Conservation (phyloP, 2,329 filamentous ascomycete genomes). For the Colletotrichum eleusines region DNA sequence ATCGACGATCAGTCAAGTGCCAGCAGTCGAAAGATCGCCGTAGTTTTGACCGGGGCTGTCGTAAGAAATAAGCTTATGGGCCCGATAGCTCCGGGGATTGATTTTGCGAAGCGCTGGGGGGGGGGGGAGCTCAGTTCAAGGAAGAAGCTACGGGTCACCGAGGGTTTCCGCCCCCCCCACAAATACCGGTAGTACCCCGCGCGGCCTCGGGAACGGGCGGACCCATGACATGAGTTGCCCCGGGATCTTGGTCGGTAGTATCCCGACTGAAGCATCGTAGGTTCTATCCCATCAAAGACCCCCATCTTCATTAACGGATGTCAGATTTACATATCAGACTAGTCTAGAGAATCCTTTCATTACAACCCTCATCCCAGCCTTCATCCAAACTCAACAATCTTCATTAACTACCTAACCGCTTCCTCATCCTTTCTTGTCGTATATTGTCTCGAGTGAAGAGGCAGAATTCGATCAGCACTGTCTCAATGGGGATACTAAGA, state of each 20-base stretch:
- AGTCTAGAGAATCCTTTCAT: too few relatives aligned
- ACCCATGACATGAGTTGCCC: background rate
- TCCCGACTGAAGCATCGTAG: background rate
- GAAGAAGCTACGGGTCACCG: background rate
- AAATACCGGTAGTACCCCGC: constrained; percentile 9
- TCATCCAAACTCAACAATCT: too few relatives aligned
- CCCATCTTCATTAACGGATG: too few relatives aligned
- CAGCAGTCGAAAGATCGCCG: background rate
- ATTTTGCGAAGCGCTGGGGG: background rate
- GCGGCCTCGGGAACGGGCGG: constrained; percentile 19
- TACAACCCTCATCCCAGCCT: too few relatives aligned
- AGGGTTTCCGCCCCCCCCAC: background rate
- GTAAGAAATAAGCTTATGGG: background rate
- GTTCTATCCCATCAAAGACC: too few relatives aligned
- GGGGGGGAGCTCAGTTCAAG: background rate
- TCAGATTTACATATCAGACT: too few relatives aligned
- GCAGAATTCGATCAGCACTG: too few relatives aligned
- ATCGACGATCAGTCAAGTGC: background rate
- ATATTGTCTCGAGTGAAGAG: too few relatives aligned
- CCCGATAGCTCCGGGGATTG: background rate
- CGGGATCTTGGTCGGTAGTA: constrained; percentile 9
- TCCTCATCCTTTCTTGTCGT: too few relatives aligned
- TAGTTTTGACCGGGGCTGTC: background rate
- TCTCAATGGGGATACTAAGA: too few relatives aligned
- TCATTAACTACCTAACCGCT: too few relatives aligned